Evolutionary conservation across 1,284 basidiomycete genomes (phyloP).

Genomic region (Puccinia novopanici): DNA sequence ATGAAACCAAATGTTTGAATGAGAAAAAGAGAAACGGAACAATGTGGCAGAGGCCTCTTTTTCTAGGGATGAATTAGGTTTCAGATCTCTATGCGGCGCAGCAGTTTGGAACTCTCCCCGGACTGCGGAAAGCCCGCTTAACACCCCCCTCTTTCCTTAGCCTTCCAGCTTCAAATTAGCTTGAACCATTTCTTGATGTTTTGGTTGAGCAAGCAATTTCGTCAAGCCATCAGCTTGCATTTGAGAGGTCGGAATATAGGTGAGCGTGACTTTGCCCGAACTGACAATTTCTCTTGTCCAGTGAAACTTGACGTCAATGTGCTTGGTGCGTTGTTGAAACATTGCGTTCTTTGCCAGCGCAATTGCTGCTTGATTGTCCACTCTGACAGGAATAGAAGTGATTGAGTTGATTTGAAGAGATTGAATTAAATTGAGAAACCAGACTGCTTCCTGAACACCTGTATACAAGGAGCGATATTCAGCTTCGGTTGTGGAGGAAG

Average conservation of each 20-base stretch:
- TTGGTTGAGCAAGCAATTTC: not conserved
- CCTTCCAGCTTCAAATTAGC: not conserved
- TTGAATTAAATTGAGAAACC: not conserved
- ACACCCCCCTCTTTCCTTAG: not conserved
- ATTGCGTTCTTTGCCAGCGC: constrained; percentile 4
- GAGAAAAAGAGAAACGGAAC: too few relatives aligned
- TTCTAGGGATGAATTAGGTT: too few relatives aligned
- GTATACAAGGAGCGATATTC: not conserved
- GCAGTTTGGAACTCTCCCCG: too few relatives aligned
- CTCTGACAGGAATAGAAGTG: not conserved
- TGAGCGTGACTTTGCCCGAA: not conserved
- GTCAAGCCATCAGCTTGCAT: not conserved
- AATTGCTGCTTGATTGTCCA: constrained; percentile 1
- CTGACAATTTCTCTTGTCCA: not conserved
- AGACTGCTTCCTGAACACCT: constrained; percentile 7
- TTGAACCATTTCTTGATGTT: not conserved
- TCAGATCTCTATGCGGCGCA: too few relatives aligned
- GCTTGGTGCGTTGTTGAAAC: not conserved
- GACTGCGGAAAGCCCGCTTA: too few relatives aligned
- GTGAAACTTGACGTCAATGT: not conserved
- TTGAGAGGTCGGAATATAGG: not conserved
- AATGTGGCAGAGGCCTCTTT: too few relatives aligned
- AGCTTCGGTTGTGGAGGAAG: constrained; percentile 19
- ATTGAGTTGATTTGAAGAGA: not conserved
- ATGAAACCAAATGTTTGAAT: too few relatives aligned